Percentiles rank a stretch among this genome's conserved stretches.
Conservation (phyloP, 2,329 filamentous ascomycete genomes). For the Diaporthe australafricana region DNA sequence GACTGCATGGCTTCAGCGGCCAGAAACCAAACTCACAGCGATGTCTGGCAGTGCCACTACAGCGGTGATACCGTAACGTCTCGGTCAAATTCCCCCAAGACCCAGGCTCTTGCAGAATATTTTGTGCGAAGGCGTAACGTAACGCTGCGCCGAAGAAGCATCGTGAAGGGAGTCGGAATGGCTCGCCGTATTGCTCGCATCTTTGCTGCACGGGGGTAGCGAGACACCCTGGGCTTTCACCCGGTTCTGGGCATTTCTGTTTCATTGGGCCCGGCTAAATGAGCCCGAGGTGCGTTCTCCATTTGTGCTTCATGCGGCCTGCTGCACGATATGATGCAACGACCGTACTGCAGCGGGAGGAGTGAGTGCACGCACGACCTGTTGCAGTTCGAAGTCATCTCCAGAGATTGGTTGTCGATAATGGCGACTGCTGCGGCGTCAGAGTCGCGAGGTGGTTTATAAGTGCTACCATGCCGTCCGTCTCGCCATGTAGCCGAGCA, state of each 20-base stretch:
- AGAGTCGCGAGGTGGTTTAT: constrained; percentile 6
- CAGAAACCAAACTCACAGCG: neutral
- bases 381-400: neutral
- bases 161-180: constrained; percentile 1
- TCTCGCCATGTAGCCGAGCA: neutral
- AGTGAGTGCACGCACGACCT: too few species aligned
- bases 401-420: neutral
- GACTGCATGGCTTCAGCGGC: neutral
- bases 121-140: constrained; percentile 7
- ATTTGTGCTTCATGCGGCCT: constrained; percentile 2
- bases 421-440: neutral
- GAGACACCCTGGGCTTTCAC: constrained; percentile 26
- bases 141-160: constrained; percentile 1
- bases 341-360: neutral
- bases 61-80: constrained; percentile 7
- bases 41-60: neutral
- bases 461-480: neutral
- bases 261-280: constrained; percentile 33
- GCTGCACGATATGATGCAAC: neutral
- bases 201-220: constrained; percentile 30
- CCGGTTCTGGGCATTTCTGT: constrained; percentile 19
- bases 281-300: constrained; percentile 13
- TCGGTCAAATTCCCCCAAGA: neutral
- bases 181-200: constrained; percentile 32
- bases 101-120: neutral